Conservation (phyloP, 805 yeast species). For the Schwanniomyces occidentalis region DNA sequence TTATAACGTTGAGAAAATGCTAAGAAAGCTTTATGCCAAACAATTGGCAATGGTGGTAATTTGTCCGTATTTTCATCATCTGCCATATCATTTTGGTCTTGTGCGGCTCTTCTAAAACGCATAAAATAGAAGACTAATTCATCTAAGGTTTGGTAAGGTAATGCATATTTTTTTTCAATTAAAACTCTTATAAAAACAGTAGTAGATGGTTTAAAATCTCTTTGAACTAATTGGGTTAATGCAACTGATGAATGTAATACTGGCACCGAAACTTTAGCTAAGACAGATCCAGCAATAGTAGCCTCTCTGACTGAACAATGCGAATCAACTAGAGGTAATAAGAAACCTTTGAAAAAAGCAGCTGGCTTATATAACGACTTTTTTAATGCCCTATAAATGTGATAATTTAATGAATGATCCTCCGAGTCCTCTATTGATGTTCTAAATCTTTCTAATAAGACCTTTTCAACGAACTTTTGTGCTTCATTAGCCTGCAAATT, state of each 20-base stretch:
- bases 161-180: conserved; percentile 91
- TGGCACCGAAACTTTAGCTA: conserved; percentile 88
- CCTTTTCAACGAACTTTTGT: conserved; percentile 72
- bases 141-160: conserved; percentile 95
- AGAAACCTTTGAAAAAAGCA: conserved; percentile 94
- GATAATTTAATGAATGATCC: conserved; percentile 83
- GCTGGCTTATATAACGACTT: conserved; percentile 95
- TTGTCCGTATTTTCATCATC: conserved; percentile 36
- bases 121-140: conserved; percentile 92
- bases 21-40: conserved; percentile 96
- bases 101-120: conserved; percentile 73
- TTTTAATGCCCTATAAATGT: conserved; percentile 86
- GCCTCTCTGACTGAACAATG: conserved; percentile 93
- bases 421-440: conserved; percentile 69
- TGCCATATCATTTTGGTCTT: conserved; percentile 30
- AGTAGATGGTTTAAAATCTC: conserved; percentile 85
- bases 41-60: conserved; percentile 77
- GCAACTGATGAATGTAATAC: conserved; percentile 97
- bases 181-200: conserved; percentile 88
- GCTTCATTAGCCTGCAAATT: conserved; percentile 86
- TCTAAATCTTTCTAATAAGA: conserved; percentile 72
- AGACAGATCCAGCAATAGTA: conserved; percentile 88
- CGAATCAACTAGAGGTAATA: conserved; percentile 87
- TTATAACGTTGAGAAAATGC: conserved; percentile 95
- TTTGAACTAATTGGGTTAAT: conserved; percentile 71